phyloP scores from a whole-genome alignment of 805 yeast species.

The Starmerella vaccinii region DNA sequence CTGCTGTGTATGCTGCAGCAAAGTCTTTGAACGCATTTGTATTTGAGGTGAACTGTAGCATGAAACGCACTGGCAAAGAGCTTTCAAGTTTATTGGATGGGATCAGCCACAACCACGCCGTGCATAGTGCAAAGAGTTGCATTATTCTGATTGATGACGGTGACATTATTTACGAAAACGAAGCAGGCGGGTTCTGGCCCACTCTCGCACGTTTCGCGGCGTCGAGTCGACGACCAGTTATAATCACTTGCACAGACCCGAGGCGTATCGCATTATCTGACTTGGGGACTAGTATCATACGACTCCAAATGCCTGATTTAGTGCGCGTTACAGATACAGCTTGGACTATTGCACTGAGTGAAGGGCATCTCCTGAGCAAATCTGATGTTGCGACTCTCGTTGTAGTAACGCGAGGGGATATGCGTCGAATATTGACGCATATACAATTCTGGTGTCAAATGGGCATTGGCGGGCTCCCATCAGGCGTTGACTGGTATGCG shows the following conservation, averaged over 20 bases:
- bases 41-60: constrained; percentile 72
- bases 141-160: constrained; percentile 77
- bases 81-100: constrained; percentile 57
- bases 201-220: constrained; percentile 52
- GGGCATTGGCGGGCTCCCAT: constrained; percentile 29
- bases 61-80: constrained; percentile 61
- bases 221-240: constrained; percentile 57
- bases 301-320: not conserved
- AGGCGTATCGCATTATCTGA: constrained; percentile 15
- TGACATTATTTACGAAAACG: constrained; percentile 67
- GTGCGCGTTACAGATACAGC: constrained; percentile 25
- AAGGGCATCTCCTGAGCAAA: constrained; percentile 30
- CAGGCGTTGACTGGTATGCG: constrained; percentile 30
- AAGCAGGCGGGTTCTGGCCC: constrained; percentile 64
- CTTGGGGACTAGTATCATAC: constrained; percentile 1
- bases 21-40: constrained; percentile 56
- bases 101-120: constrained; percentile 72
- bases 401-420: constrained; percentile 23
- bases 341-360: constrained; percentile 30
- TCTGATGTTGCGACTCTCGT: constrained; percentile 21
- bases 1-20: constrained; percentile 59
- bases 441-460: constrained; percentile 33
- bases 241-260: constrained; percentile 51
- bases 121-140: constrained; percentile 51
- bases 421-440: constrained; percentile 26